Evolutionary conservation across 225 moss, liverwort and hornwort species (phyloP), one percentile per base, ranked within the genome.

Genomic region (Bryoerythrophyllum caledonicum): DNA sequence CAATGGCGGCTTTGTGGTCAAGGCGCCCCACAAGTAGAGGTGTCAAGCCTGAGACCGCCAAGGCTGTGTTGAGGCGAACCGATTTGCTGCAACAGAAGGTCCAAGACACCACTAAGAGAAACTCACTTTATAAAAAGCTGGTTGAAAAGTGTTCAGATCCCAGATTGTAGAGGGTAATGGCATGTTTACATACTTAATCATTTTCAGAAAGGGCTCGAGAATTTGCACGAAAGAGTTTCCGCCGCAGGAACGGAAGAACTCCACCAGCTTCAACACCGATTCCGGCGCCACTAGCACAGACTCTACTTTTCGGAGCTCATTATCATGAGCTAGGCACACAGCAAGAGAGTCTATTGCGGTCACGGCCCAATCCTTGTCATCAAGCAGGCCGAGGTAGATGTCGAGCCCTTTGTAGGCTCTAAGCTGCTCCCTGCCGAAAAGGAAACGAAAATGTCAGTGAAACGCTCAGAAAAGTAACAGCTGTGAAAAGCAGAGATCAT

Each of bases 281-380:
- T 94, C 96, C 75, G 87, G 87, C 74, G 83, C 90, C 9, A 96
- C 79, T 66, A 96, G 86, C 65, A 90, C 83, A 71, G 89, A 88
- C 75, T 96, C 96, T 80, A 96, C 94, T 81, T 90, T 96, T 60
- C 88, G 87, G 82, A 91, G 91, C n/a, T 96, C 96, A 68, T 96
- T 96, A 66, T 96, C 94, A 82, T 92, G 92, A 55, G 94, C 91
- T 74, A 96, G 82, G 72, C 96, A 96, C 57, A 94, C 92, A 27
- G 94, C 88, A 67, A 96, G 81, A 30, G 96, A 96, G 76, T 96
- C 96, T 70, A 96, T 84, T 17, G 96, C 96, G 65, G 90, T 92
- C 54, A 91, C 92, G 41, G 90, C 94, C 96, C 94, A 96, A 60
- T 77, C 81, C 67, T 92, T 87, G 67, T 96, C 94, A 80, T 91